Base-by-base conservation (phyloP, 495 filamentous ascomycete species). In the Aspergillus bertholletiae region DNA sequence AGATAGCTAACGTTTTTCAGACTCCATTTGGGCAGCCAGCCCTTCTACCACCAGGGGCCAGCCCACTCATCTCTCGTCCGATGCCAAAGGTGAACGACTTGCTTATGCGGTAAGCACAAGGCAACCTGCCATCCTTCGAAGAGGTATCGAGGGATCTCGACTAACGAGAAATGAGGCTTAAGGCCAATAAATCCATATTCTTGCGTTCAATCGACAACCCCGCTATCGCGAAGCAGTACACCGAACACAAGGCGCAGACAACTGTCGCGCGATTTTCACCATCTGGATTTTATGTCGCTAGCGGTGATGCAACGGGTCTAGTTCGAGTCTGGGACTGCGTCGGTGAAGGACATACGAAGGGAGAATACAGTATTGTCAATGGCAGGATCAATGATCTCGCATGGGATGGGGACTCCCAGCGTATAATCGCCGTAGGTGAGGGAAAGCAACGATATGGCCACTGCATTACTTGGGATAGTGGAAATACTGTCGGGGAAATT, bases 111-210 rank as follows among this genome's bases (percentile, higher is more conserved):
- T 96, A 83, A 71, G 85, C 73, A 11, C 1, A 12, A 43, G 3
- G 2, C n/a, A 15, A 20, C 26, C 22, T 11, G 11, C 5, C 15
- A 49, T 2, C 15, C n/a, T 15, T 35, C 21, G n/a, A 21, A 41
- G 35, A 43, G 18, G 13, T 18, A 5, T 21, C 11, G n/a, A 7
- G 7, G 11, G 26, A 34, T 46, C 37, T 5, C 44, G 44, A 18
- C 57, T 66, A 27, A 68, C 57, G 46, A 23, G 27, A 27, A n/a
- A 46, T 18, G 41, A 17, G 32, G 23, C n/a, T 21, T 51, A 97
- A n/a, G 92, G 92, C 90, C 30, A 91, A 90, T 60, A 97, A 97
- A 80, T 97, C 93, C 37, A 86, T 97, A 67, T 97, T 96, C 74
- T 72, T 97, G 18, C 90, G 94, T 51, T 89, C 82, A 34, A 93